Evolutionary conservation across 2,329 filamentous ascomycete genomes (phyloP).

Genomic region (Neobulgaria alba): DNA sequence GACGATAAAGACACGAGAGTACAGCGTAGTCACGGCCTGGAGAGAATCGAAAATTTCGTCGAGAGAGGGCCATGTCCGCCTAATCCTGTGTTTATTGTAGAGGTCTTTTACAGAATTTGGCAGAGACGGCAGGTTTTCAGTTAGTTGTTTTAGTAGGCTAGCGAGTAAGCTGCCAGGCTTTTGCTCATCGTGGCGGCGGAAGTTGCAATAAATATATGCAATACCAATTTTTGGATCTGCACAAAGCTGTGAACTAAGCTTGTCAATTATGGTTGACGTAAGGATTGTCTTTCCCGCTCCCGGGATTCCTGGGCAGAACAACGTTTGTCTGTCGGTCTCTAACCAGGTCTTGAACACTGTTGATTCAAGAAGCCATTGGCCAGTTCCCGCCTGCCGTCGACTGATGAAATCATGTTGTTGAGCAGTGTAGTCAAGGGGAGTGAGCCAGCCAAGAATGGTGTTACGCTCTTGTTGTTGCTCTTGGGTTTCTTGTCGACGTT

Average conservation of each 20-base stretch:
- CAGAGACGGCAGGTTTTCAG: slow-evolving; percentile 5
- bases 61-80: slow-evolving; percentile 19
- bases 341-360: slow-evolving; percentile 10
- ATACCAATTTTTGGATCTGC: slow-evolving; percentile 6
- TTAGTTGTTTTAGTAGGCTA: slow-evolving; percentile 29
- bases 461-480: not conserved
- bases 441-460: slow-evolving; percentile 6
- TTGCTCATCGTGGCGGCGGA: slow-evolving; percentile 23
- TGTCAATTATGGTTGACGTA: slow-evolving; percentile 33
- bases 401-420: slow-evolving; percentile 7
- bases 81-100: slow-evolving; percentile 18
- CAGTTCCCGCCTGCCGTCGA: slow-evolving; percentile 8
- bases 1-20: slow-evolving; percentile 17
- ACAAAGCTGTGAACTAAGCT: slow-evolving; percentile 27
- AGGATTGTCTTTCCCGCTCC: slow-evolving; percentile 42
- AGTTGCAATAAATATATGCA: slow-evolving; percentile 18
- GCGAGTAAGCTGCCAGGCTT: slow-evolving; percentile 18
- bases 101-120: slow-evolving; percentile 16
- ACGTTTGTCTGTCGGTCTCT: slow-evolving; percentile 8
- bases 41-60: slow-evolving; percentile 19
- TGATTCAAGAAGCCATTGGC: slow-evolving; percentile 14
- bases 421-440: slow-evolving; percentile 2
- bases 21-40: slow-evolving; percentile 11
- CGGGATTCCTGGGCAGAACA: slow-evolving; percentile 21
- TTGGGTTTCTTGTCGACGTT: slow-evolving; percentile 8